Evolutionary conservation across 495 filamentous ascomycete genomes (phyloP), one percentile per base, ranked within the genome.

Genomic region (Neurospora terricola): DNA sequence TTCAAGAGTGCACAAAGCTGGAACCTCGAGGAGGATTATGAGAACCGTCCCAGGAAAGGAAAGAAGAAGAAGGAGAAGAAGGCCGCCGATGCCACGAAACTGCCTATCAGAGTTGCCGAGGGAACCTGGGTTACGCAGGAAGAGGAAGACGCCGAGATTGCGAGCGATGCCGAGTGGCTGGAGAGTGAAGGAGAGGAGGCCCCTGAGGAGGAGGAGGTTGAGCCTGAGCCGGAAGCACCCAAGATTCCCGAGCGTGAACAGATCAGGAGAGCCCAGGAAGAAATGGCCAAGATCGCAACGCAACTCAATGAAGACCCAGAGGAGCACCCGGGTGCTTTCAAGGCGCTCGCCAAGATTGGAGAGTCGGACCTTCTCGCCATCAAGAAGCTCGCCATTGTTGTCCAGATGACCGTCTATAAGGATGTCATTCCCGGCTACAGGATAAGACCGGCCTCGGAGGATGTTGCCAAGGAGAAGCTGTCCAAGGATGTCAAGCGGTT

Each of bases 361-460:
- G 85, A 90, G 59, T 91, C 90, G 3, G 78, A 84, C 9, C 91
- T 94, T 73, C 79, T 87, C 39, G 90, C 91, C 7, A 90, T 98
- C 77, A 90, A 91, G 83, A 96, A 93, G 78, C 85, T 99, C 70
- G 92, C 91, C 30, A 81, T 99, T 36, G 92, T 89, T 18, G 91
- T 94, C 23, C 94, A 97, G 81, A 85, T 94, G 78, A 90, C 94
- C 8, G 87, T 98, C n/a, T 99, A 93, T 82, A 96, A 94, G 79
- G 94, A 98, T 83, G 86, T 97, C 54, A 97, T 99, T 68, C 96
- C 96, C 0, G 96, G 95, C 8, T 99, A 98, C 76, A 87, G 96
- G 42, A 98, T 98, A 81, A 91, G 96, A 23, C 93, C 94, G 23
- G 81, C 92, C 7, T 86, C 86, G 3, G 92, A 94, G 54, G 90